Base-by-base conservation (phyloP, 805 yeast species). In the Kazachstania taianensis region DNA sequence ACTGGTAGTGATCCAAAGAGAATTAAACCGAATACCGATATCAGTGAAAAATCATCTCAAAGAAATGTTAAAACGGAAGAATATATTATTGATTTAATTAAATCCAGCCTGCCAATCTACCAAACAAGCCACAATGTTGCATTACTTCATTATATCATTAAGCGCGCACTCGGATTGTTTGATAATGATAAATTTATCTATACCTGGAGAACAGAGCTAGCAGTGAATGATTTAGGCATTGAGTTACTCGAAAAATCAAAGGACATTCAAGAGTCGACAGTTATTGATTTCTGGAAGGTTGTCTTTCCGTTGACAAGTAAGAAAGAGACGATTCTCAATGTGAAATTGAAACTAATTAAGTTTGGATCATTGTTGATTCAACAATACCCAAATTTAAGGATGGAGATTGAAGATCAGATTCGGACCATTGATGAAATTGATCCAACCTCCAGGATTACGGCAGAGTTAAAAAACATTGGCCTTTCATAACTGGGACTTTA, bases 181-280 rank as follows among this genome's bases (percentile, higher is more conserved):
- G 49, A 45, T 20, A 41, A 52, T 36, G 31, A 53, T 35, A 36
- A 33, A 16, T 31, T 57, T 23, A 35, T 63, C 1, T 60, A 62
- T 34, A 70, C 83, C 1, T 81, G 89, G 89, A 67, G 80, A 45
- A 65, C 78, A 2, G 73, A 75, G 44, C 40, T 67, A 2, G 64
- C 66, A 1, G 57, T 61, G 14, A 66, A 63, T 43, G 75, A 72
- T 34, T 59, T 63, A 7, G 53, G 72, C 19, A 49, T 36, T 2
- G 39, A 40, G 7, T 23, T 62, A 8, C 34, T 47, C 2, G 42
- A 45, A 3, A 12, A 43, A 27, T 13, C 37, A 47, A 36, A 23
- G 12, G 2, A 7, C 2, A 23, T 32, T 6, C 35, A 32, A 20
- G 20, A 20, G 5, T 25, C 4, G 17, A 18, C 2, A 20, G 50